Evolutionary conservation across 2,329 filamentous ascomycete genomes (phyloP).

Genomic region (Colletotrichum tropicicola): DNA sequence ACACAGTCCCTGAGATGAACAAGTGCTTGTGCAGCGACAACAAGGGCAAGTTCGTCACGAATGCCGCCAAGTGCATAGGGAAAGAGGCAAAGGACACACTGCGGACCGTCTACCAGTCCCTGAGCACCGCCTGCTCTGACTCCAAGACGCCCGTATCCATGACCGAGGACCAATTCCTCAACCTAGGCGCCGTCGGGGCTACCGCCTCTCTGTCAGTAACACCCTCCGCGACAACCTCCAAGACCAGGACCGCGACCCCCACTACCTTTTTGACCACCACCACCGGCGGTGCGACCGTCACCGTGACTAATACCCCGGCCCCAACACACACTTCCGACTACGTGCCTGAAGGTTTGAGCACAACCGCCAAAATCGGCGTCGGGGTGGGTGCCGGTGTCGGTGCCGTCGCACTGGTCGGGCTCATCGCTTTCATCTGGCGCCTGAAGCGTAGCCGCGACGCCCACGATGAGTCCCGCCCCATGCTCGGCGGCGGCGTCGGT

Average conservation of each 20-base stretch:
- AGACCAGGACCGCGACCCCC: slow-evolving; percentile 28
- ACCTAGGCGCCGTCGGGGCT: slow-evolving; percentile 29
- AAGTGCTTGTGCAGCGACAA: slow-evolving; percentile 59
- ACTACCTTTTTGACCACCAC: slow-evolving; percentile 24
- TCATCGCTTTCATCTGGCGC: slow-evolving; percentile 23
- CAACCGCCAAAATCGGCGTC: slow-evolving; percentile 48
- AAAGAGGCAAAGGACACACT: slow-evolving; percentile 45
- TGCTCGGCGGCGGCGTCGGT: slow-evolving; percentile 26
- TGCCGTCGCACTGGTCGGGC: slow-evolving; percentile 28
- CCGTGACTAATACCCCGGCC: background rate
- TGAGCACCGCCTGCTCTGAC: slow-evolving; percentile 52
- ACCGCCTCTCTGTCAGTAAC: slow-evolving; percentile 27
- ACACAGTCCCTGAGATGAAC: slow-evolving; percentile 51
- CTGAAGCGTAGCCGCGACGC: slow-evolving; percentile 18
- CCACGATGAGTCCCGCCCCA: slow-evolving; percentile 29
- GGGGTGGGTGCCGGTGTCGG: slow-evolving; percentile 46
- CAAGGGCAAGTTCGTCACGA: slow-evolving; percentile 55
- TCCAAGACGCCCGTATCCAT: slow-evolving; percentile 55
- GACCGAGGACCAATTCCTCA: slow-evolving; percentile 50
- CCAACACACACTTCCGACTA: background rate
- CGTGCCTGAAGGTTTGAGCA: slow-evolving; percentile 38
- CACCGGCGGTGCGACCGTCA: slow-evolving; percentile 20
- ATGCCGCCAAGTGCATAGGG: slow-evolving; percentile 56
- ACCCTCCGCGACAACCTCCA: slow-evolving; percentile 32
- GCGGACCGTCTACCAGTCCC: slow-evolving; percentile 50